Conservation (phyloP, 805 yeast species). For the Candida argentea region DNA sequence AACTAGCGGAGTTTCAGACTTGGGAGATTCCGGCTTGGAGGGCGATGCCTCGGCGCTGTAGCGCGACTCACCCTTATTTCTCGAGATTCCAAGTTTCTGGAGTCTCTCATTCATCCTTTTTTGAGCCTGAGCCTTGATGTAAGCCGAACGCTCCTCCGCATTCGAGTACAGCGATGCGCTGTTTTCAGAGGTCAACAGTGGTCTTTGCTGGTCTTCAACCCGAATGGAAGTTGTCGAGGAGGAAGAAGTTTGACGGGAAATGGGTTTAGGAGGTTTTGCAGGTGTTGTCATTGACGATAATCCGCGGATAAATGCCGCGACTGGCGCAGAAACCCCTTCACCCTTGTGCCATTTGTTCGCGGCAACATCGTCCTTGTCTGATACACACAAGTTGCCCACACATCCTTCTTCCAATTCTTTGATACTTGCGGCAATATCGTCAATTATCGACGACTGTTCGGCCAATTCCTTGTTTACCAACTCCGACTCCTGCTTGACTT, state of each 20-base stretch:
- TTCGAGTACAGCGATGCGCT: slow-evolving; percentile 24
- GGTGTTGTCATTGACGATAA: slow-evolving; percentile 22
- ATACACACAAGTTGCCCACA: slow-evolving; percentile 29
- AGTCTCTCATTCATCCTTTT: slow-evolving; percentile 74
- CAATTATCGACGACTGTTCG: slow-evolving; percentile 48
- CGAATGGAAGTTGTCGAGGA: background rate
- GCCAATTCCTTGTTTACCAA: slow-evolving; percentile 44
- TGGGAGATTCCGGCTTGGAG: slow-evolving; percentile 1
- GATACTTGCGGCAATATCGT: slow-evolving; percentile 66
- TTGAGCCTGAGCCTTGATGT: slow-evolving; percentile 68
- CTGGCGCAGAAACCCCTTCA: slow-evolving; percentile 57
- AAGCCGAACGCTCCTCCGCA: slow-evolving; percentile 66
- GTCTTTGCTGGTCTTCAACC: background rate
- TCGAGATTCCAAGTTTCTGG: slow-evolving; percentile 66
- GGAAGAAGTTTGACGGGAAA: slow-evolving; percentile 1
- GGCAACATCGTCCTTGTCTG: slow-evolving; percentile 37
- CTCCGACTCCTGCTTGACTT: slow-evolving; percentile 42
- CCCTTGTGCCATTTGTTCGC: slow-evolving; percentile 76
- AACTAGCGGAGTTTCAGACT: slow-evolving; percentile 1
- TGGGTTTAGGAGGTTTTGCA: background rate
- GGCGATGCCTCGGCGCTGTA: too few relatives aligned
- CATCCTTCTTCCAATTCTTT: slow-evolving; percentile 48
- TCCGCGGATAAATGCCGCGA: slow-evolving; percentile 49
- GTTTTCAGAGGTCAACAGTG: slow-evolving; percentile 6
- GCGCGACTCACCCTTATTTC: slow-evolving; percentile 16